Base-by-base conservation (phyloP, 2,329 filamentous ascomycete genomes). In the Ophiocordyceps camponoti-saundersi region DNA sequence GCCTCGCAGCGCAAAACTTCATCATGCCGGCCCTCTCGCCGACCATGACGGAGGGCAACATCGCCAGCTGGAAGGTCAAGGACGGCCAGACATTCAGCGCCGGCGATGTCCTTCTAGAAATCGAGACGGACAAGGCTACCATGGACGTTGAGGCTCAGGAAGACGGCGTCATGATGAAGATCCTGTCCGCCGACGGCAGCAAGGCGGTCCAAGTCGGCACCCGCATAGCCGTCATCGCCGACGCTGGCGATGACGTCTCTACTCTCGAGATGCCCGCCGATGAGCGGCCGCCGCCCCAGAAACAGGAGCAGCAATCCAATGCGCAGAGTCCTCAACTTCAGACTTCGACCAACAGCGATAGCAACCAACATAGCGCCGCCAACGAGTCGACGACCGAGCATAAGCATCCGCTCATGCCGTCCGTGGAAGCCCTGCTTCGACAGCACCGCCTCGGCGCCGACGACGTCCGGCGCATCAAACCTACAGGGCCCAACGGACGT, bases 121-220 rank as follows among this genome's bases (percentile, higher is more conserved):
- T 94, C 61, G 87, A 94, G 69, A 94, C 87, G 49, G 87, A 94
- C 65, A 94, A 94, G 72, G 87, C 87, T 48, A 85, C 85, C 48
- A 94, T 94, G 86, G 88, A 94, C 56, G 87, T 94, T 23, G 88
- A 94, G 70, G 87, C 87, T 40, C 87, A 92, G 67, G 87, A 94
- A 42, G 86, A 93, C 59, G 87, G 88, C 41, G 71, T 90, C 55
- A 67, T 94, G 63, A 80, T 88, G 60, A 93, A 92, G 72, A 90
- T 94, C 56, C 76, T 80, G 59, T 70, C 79, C 59, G 69, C 69
- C 42, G 82, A 88, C 59, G 85, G 85, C 47, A 74, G 73, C 62
- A 92, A 93, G 69, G 71, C 70, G 44, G 74, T 94, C 34, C 74
- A 84, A 62, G 86, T 94, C 47, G 87, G 87, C 53, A 70, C 75